Evolutionary conservation across 768 basidiomycete species (phyloP), one percentile per base, ranked within the genome.

Genomic region (Panaeolus cyanescens): DNA sequence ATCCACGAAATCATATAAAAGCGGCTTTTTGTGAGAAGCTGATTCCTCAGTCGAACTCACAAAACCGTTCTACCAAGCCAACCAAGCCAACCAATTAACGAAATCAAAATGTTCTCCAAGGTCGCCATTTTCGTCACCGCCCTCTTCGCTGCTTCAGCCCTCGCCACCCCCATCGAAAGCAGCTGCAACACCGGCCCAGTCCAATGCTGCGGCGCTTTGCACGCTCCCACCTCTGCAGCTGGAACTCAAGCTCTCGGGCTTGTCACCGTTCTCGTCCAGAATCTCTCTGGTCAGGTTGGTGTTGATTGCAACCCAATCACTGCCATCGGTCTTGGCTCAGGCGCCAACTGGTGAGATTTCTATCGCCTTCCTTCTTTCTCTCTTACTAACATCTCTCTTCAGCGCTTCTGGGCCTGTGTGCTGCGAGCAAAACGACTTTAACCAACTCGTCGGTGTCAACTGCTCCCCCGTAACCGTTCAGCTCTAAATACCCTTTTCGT

Each of bases 61-160:
- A 33, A 12, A 28, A 37, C 28, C 32, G n/a, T 40, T 32, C 13
- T 25, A 28, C 55, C 20, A 15, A 45, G 33, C 33, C 45, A 32
- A 58, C 20, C 37, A 34, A n/a, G n/a, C n/a, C n/a, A 42, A n/a
- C n/a, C 22, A 9, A 36, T 28, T 8, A 13, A 45, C 37, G 17
- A 17, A 12, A 4, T 28, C 34, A 63, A 63, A 55, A 64, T 64
- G 63, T 64, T 64, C 56, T 40, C 56, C 59, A 64, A 64, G 28
- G 31, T 60, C 37, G 56, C 59, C 34, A 20, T 64, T 53, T 54
- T 64, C 63, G n/a, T 59, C 40, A 37, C 63, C n/a, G n/a, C n/a
- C n/a, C n/a, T n/a, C n/a, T n/a, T n/a, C n/a, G n/a, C n/a, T n/a
- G n/a, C n/a, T n/a, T n/a, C n/a, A n/a, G n/a, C n/a, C n/a, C n/a